These are phyloP conservation scores for Linnemannia hyalina DNA, from an alignment of 192 early-diverging fungal species.

Conservation along the genomic window DNA sequence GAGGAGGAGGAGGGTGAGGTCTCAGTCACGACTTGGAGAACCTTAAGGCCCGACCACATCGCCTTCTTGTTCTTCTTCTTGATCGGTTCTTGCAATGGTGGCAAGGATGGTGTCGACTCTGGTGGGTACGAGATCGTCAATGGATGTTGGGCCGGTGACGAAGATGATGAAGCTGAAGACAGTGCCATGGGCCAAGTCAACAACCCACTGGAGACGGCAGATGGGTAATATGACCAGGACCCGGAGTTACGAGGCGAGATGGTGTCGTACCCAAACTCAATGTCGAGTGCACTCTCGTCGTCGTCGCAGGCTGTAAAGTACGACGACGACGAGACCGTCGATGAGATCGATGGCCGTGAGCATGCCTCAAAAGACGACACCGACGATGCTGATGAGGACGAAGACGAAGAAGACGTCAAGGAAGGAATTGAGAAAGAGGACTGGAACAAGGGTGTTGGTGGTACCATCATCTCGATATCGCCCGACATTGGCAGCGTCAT, in stretches of 20 bases:
- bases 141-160: neutral
- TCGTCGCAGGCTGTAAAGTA: slow-evolving; percentile 36
- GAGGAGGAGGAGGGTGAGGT: neutral
- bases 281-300: slow-evolving; percentile 22
- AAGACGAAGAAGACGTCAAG: slow-evolving; percentile 12
- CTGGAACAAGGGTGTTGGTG: slow-evolving; percentile 26
- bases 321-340: slow-evolving; percentile 8
- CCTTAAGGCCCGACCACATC: slow-evolving; percentile 30
- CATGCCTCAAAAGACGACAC: slow-evolving; percentile 40
- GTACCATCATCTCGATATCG: slow-evolving; percentile 30
- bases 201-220: neutral
- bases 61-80: slow-evolving; percentile 14
- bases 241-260: slow-evolving; percentile 47
- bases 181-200: neutral
- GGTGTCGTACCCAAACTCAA: neutral
- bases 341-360: slow-evolving; percentile 17
- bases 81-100: neutral
- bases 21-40: slow-evolving; percentile 14
- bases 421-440: slow-evolving; percentile 41
- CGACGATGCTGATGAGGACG: slow-evolving; percentile 35
- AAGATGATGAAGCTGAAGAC: neutral
- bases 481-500: neutral
- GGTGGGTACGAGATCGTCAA: neutral
- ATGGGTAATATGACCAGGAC: slow-evolving; percentile 7
- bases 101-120: neutral